Base-by-base conservation (phyloP, 371 early-diverging fungal species). In the Mucor piriformis region DNA sequence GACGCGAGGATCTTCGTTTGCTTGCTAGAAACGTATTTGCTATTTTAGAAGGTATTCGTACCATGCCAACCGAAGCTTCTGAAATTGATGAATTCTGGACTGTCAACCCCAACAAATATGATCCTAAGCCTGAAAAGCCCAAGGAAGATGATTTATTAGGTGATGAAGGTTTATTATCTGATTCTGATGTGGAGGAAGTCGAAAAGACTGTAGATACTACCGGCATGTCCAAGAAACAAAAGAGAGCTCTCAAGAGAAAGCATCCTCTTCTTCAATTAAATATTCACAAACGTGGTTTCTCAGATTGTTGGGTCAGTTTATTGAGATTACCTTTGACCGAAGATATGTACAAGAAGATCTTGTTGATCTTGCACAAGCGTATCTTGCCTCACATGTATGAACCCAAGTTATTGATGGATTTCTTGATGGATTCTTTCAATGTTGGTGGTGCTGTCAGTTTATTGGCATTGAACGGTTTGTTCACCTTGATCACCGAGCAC, bases 401-500 rank as follows among this genome's bases (percentile, higher is more conserved):
- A 18, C 94, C 97, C 4, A 81, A 80, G 32, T 57, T 83, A 55
- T 76, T 97, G 61, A 92, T 94, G 86, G 95, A 95, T 70, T 97
- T 94, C 70, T 80, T 97, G 81, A 91, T 90, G 10, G 91, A 88
- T 50, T 81, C 93, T 10, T 96, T 95, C 68, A 88, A 94, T 49
- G 33, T 69, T 65, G 91, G 92, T 53, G 96, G 96, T 5, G 85
- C 89, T 12, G 73, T 93, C 61, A 91, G 93, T 74, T 61, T 97
- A 46, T 73, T 97, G 48, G 97, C 98, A 1, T 78, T 97, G 50
- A 95, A 96, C 67, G 93, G 96, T 16, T 74, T 97, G 21, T 97
- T 95, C 54, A 89, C 92, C 11, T 81, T 97, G 63, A 95, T 97
- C 53, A 77, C 84, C 3, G 86, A 96, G 59, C 88, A 97, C 72